Percentiles rank a stretch among this genome's conserved stretches.
phyloP scores from a whole-genome alignment of 2,329 filamentous ascomycete genomes.

The Talaromyces funiculosus region DNA sequence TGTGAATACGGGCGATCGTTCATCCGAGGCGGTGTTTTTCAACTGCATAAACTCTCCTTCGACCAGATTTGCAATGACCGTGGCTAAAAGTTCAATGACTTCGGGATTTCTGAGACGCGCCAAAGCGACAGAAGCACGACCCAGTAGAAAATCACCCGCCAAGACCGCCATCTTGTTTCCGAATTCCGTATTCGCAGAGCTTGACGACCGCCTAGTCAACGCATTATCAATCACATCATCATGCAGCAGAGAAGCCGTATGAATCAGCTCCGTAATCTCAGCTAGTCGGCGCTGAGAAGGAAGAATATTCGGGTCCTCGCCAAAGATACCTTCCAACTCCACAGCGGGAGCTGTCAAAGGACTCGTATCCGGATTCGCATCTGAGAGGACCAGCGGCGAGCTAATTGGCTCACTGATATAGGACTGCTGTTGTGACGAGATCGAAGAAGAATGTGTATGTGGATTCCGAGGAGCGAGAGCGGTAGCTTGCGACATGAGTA shows the following conservation, averaged over 20 bases:
- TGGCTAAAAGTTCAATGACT: constrained; percentile 88
- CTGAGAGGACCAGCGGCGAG: constrained; percentile 60
- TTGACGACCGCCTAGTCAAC: constrained; percentile 71
- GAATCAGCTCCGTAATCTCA: constrained; percentile 95
- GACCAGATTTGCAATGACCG: constrained; percentile 93
- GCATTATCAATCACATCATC: constrained; percentile 98
- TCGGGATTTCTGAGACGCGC: constrained; percentile 87
- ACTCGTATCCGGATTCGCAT: constrained; percentile 68
- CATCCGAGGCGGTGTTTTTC: constrained; percentile 88
- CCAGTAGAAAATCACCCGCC: constrained; percentile 92
- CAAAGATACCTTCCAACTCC: constrained; percentile 32
- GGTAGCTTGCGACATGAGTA: constrained; percentile 93
- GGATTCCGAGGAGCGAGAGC: constrained; percentile 64
- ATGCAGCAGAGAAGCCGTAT: constrained; percentile 91
- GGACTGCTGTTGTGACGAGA: constrained; percentile 1
- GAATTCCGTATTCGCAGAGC: constrained; percentile 89
- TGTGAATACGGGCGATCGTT: constrained; percentile 75
- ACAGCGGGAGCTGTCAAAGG: constrained; percentile 48
- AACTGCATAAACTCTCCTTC: constrained; percentile 99
- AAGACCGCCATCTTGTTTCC: constrained; percentile 99
- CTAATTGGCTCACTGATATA: constrained; percentile 58
- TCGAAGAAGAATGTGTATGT: constrained; percentile 26
- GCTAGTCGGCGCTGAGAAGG: constrained; percentile 89
- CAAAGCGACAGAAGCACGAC: constrained; percentile 85
- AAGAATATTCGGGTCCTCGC: constrained; percentile 60